phyloP scores from a whole-genome alignment of 2,329 filamentous ascomycete genomes.

The Ophiostoma populinum region DNA sequence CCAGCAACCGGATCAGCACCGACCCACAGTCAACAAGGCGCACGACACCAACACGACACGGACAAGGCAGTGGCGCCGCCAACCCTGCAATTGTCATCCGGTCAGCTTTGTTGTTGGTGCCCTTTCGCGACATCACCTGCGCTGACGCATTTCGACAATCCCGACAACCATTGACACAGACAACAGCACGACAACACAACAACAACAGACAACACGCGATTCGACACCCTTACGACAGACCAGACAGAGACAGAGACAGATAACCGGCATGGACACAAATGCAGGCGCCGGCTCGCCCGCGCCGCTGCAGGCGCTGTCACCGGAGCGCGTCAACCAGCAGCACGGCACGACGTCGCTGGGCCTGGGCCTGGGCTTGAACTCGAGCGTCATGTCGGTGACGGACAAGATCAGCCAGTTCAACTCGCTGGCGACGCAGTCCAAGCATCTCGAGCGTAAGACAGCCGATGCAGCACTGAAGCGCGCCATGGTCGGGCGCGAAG shows the following conservation, averaged over 20 bases:
- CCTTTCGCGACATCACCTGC: too few relatives aligned
- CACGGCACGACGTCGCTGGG: conserved; percentile 9
- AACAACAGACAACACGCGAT: neutral
- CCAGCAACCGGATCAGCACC: conserved; percentile 6
- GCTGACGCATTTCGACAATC: neutral
- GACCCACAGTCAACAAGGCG: conserved; percentile 11
- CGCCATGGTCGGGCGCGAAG: conserved; percentile 51
- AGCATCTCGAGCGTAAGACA: conserved; percentile 44
- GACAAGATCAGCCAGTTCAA: conserved; percentile 60
- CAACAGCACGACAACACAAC: neutral
- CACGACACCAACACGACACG: too few relatives aligned
- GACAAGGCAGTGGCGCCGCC: too few relatives aligned
- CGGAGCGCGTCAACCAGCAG: conserved; percentile 43
- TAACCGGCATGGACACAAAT: conserved; percentile 4
- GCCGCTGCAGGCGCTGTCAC: conserved; percentile 43
- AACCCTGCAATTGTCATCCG: too few relatives aligned
- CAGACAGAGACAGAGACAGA: neutral
- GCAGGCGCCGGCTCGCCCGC: conserved; percentile 31
- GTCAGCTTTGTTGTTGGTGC: too few relatives aligned
- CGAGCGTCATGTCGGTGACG: conserved; percentile 29
- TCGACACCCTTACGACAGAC: neutral
- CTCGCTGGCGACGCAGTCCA: conserved; percentile 41
- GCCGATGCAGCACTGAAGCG: conserved; percentile 49
- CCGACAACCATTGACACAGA: neutral
- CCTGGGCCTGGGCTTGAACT: neutral